Evolutionary conservation across 768 basidiomycete species (phyloP).

Genomic region (Fomitopsis serialis): DNA sequence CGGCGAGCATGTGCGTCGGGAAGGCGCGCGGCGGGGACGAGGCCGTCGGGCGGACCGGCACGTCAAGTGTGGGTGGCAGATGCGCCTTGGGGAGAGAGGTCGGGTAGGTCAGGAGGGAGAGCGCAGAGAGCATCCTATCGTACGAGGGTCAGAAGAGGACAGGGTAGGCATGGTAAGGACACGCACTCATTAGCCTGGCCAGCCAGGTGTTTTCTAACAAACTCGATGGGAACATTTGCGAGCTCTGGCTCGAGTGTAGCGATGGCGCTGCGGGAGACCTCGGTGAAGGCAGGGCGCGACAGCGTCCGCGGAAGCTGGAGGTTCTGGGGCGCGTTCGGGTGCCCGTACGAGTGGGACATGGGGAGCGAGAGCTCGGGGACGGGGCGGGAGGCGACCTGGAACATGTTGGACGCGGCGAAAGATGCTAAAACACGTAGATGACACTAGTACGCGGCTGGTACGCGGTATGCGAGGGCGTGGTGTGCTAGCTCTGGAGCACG

Average conservation of each 20-base stretch:
- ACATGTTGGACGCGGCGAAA: constrained; percentile 12
- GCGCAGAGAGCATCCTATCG: constrained; percentile 20
- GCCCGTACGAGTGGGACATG: constrained; percentile 14
- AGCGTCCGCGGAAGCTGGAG: constrained; percentile 78
- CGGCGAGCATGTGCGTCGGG: constrained; percentile 29
- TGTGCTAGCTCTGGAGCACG: neutral
- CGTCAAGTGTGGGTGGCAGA: constrained; percentile 21
- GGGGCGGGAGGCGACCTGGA: constrained; percentile 24
- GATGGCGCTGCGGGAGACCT: constrained; percentile 56
- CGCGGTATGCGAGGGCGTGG: neutral
- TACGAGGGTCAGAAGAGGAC: neutral
- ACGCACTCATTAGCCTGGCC: constrained; percentile 22
- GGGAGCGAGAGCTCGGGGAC: constrained; percentile 17
- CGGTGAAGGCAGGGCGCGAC: constrained; percentile 55
- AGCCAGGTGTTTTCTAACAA: constrained; percentile 40
- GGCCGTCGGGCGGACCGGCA: constrained; percentile 20
- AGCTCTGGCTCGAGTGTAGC: constrained; percentile 50
- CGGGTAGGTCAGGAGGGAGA: constrained; percentile 20
- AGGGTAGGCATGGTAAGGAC: neutral
- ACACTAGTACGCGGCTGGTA: neutral
- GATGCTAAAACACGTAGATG: neutral
- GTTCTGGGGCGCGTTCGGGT: constrained; percentile 21
- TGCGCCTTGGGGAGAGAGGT: constrained; percentile 22
- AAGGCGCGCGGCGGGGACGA: constrained; percentile 13
- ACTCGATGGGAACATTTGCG: constrained; percentile 56